phyloP scores from a whole-genome alignment of 1,284 basidiomycete species.

The Ganoderma meredithae region DNA sequence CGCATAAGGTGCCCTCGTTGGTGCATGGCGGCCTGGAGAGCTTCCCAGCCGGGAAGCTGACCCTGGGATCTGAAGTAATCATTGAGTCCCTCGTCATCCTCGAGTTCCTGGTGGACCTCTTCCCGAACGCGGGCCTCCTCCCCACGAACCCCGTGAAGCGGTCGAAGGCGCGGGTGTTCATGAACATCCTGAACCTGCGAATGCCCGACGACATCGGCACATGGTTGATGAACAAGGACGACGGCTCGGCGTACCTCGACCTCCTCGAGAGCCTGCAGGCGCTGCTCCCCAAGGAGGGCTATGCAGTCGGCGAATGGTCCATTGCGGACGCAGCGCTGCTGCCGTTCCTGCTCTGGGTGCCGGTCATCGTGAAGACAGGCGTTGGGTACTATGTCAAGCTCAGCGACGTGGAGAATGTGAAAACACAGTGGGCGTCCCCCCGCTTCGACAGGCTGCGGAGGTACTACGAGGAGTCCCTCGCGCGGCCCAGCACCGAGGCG shows the following conservation, averaged over 20 bases:
- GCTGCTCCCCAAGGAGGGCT: conserved; percentile 31
- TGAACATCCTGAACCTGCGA: conserved; percentile 38
- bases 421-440: conserved; percentile 4
- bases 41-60: conserved; percentile 55
- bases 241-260: conserved; percentile 1
- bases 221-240: conserved; percentile 10
- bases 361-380: conserved; percentile 31
- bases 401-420: conserved; percentile 1
- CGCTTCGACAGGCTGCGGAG: not conserved
- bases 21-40: conserved; percentile 60
- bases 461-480: not conserved
- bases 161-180: conserved; percentile 64
- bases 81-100: conserved; percentile 66
- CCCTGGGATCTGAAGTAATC: conserved; percentile 60
- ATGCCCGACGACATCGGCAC: conserved; percentile 3
- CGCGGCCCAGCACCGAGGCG: not conserved
- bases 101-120: conserved; percentile 65
- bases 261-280: conserved; percentile 15
- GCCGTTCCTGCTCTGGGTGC: conserved; percentile 45
- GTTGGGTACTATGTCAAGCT: not conserved
- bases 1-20: conserved; percentile 51
- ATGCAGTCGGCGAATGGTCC: conserved; percentile 48
- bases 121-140: conserved; percentile 51
- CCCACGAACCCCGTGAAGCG: conserved; percentile 59
- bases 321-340: conserved; percentile 62